Base-by-base conservation (phyloP, 805 yeast species). In the Kluyveromyces dobzhanskii region DNA sequence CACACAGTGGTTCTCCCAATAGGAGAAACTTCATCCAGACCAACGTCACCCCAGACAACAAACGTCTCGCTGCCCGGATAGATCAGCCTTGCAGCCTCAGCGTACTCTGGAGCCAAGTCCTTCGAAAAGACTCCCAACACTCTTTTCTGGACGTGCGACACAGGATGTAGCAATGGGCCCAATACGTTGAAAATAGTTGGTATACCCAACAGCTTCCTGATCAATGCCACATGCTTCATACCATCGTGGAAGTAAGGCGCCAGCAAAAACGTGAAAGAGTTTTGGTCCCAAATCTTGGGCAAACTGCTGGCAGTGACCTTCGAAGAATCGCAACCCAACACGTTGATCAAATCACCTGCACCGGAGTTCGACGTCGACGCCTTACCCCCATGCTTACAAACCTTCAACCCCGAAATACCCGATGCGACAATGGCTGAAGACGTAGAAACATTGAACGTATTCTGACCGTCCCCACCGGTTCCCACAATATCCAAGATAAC, bases 381-480 rank as follows among this genome's bases (percentile, higher is more conserved):
- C 53, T 92, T 90, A 11, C 97, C 97, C 17, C 99, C 99, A 59
- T 92, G 99, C 45, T 92, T 92, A 56, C 95, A 85, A 13, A 92
- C 80, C 17, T 75, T 73, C 30, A 90, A 39, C 4, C 75, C 73
- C 4, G 57, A 50, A 69, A 86, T 81, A 6, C 98, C 99, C 0
- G 97, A 85, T 0, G 87, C 92, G 2, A 92, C 87, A 35, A 92
- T 86, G 1, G 97, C 97, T 1, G 96, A 70, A 2, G 97, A 85
- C 0, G 98, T 92, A 12, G 94, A 82, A 2, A 92, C 98, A 51
- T 92, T 92, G 66, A 92, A 92, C 0, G 99, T 92, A 57, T 92
- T 82, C 56, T 92, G 95, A 2, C 96, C 96, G 57, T 92, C 99
- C 12, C 99, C 99, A 19, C 99, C 99, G 0, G 99, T 92, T 1